These are phyloP conservation scores for Funneliformis caledonium DNA, from an alignment of 371 early-diverging fungal species.

Conservation along the genomic window DNA sequence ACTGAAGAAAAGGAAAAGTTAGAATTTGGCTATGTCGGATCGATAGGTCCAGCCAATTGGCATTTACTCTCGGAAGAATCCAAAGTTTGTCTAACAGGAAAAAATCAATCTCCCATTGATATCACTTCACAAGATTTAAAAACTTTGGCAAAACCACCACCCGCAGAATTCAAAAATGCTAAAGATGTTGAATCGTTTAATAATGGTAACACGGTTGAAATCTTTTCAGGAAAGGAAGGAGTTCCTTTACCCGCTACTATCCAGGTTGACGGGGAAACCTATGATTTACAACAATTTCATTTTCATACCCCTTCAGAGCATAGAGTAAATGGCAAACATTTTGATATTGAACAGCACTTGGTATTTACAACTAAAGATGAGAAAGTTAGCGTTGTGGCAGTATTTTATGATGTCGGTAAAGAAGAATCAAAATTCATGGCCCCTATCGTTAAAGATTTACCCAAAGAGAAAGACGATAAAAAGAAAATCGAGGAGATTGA, in stretches of 20 bases:
- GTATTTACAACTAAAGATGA: conserved; percentile 46
- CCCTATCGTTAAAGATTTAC: conserved; percentile 45
- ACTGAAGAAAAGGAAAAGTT: not conserved
- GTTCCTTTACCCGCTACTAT: conserved; percentile 23
- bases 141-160: conserved; percentile 24
- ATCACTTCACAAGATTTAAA: conserved; percentile 36
- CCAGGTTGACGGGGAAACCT: conserved; percentile 39
- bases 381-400: conserved; percentile 49
- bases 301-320: conserved; percentile 60
- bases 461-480: conserved; percentile 26
- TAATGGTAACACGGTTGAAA: conserved; percentile 45
- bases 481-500: conserved; percentile 44
- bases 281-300: conserved; percentile 50
- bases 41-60: conserved; percentile 16
- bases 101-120: conserved; percentile 51
- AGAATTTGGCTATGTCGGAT: not conserved
- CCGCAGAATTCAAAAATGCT: conserved; percentile 27
- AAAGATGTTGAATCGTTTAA: conserved; percentile 37
- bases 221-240: conserved; percentile 27
- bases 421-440: conserved; percentile 43
- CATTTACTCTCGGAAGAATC: conserved; percentile 18
- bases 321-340: conserved; percentile 45
- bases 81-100: conserved; percentile 44
- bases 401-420: conserved; percentile 46
- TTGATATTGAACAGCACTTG: conserved; percentile 53